Evolutionary conservation across 208 protist species (phyloP).

Genomic region (Naegleria gruberi): DNA sequence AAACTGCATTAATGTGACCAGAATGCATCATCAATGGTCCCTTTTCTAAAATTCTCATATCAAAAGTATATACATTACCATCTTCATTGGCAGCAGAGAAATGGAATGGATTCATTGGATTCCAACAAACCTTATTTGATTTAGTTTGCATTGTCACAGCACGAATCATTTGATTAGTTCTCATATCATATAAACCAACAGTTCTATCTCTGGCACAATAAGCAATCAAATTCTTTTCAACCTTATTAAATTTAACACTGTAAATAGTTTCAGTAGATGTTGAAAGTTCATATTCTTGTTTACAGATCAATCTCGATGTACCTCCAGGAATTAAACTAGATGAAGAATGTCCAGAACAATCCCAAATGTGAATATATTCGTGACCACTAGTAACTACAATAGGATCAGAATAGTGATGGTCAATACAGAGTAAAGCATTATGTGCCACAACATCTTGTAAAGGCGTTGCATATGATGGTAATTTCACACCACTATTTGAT

Average conservation of each 20-base stretch:
- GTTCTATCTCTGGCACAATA: not conserved
- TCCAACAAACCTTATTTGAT: constrained; percentile 58
- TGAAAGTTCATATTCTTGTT: not conserved
- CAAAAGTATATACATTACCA: constrained; percentile 67
- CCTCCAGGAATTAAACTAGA: not conserved
- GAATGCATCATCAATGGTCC: constrained; percentile 65
- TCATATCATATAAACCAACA: constrained; percentile 9
- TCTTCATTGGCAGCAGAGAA: constrained; percentile 66
- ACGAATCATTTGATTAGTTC: not conserved
- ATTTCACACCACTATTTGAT: not conserved
- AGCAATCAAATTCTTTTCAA: not conserved
- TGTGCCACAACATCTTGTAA: not conserved
- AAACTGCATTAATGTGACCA: constrained; percentile 40
- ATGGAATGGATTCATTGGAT: constrained; percentile 63
- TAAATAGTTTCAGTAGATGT: not conserved
- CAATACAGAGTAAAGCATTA: constrained; percentile 3
- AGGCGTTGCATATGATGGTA: not conserved
- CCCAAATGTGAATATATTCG: not conserved
- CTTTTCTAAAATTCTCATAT: constrained; percentile 61
- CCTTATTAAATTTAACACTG: constrained; percentile 10
- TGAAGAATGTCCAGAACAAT: not conserved
- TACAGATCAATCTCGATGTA: not conserved
- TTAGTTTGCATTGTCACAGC: constrained; percentile 39
- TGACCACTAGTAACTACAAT: not conserved
- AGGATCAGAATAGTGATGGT: not conserved